Percentiles rank a stretch among this genome's conserved stretches.
Evolutionary conservation across 495 filamentous ascomycete genomes (phyloP).

Genomic region (Aspergillus bridgeri): DNA sequence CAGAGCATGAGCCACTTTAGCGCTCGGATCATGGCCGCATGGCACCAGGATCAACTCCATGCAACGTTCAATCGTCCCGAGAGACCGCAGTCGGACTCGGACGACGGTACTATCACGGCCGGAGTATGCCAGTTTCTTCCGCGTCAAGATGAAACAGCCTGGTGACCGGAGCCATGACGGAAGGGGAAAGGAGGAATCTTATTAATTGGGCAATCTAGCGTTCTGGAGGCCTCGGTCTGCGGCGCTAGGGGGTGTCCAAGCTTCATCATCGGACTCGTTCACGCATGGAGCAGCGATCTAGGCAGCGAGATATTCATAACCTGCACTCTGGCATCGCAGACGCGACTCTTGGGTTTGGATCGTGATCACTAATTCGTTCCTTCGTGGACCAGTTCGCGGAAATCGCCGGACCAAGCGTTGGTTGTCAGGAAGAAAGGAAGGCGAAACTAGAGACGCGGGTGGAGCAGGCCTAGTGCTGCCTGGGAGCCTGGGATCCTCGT

Average conservation of each 20-base stretch:
- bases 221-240: slow-evolving; percentile 3
- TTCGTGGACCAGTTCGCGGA: background rate
- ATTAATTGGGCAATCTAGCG: background rate
- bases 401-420: background rate
- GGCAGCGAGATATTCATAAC: background rate
- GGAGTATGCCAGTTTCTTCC: background rate
- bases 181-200: background rate
- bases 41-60: background rate
- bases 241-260: background rate
- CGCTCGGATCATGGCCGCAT: background rate
- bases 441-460: background rate
- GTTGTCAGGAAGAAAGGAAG: background rate
- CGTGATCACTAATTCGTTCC: background rate
- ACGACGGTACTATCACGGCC: too few relatives aligned
- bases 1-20: background rate
- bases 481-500: slow-evolving; percentile 4
- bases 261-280: background rate
- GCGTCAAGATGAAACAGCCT: background rate
- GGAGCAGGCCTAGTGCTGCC: background rate
- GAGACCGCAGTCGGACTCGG: background rate
- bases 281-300: background rate
- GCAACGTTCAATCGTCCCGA: background rate
- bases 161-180: background rate
- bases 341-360: background rate
- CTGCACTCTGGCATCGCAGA: background rate